Conservation (phyloP, 2,329 filamentous ascomycete species). For the Diaporthe nobilis region DNA sequence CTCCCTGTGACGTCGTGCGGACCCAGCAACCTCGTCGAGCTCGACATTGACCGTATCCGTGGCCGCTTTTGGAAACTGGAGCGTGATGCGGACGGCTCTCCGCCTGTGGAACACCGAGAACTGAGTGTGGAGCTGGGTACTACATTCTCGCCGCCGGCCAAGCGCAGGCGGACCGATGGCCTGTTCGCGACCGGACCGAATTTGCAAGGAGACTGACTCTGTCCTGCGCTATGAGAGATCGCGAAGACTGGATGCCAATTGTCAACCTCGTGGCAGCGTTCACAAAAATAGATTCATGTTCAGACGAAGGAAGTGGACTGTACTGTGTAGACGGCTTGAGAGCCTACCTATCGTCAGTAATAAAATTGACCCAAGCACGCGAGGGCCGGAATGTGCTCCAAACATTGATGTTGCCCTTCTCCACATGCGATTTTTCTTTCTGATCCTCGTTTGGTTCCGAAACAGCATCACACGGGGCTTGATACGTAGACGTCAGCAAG, state of each 20-base stretch:
- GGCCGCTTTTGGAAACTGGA: neutral
- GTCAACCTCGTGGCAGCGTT: neutral
- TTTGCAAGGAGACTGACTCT: neutral
- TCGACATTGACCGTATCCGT: constrained; percentile 16
- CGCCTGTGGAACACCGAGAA: neutral
- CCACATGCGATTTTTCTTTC: neutral
- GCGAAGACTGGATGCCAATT: neutral
- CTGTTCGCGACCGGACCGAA: neutral
- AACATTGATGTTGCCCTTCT: neutral
- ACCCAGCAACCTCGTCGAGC: constrained; percentile 26
- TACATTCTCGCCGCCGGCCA: neutral
- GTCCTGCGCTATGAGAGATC: neutral
- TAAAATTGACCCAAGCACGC: neutral
- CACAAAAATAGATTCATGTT: neutral
- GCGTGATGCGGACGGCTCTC: neutral
- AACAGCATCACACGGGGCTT: neutral
- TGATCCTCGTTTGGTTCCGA: neutral
- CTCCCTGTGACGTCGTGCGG: constrained; percentile 10
- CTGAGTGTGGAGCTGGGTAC: neutral
- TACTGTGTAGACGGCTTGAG: too few species aligned
- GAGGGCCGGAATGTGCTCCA: neutral
- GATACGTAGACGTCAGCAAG: neutral
- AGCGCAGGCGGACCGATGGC: neutral
- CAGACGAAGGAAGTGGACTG: too few species aligned
- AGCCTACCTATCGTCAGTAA: neutral